Conservation (phyloP, 2,329 filamentous ascomycete genomes). For the Cytospora mali region DNA sequence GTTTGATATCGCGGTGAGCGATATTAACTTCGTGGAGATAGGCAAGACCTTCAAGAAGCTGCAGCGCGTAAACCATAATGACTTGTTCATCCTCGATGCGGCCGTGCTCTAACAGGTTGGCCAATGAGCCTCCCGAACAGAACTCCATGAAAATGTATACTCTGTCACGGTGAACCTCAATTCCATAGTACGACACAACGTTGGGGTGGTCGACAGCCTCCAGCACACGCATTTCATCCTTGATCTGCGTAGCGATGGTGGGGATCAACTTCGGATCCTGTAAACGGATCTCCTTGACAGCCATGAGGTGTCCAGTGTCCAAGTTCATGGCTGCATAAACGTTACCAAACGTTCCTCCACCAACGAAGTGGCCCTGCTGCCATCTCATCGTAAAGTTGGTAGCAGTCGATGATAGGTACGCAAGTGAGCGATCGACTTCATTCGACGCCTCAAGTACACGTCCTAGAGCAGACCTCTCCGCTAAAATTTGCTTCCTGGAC, state of each 20-base stretch:
- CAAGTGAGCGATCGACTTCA: slow-evolving; percentile 92
- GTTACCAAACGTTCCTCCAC: slow-evolving; percentile 94
- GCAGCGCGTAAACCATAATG: slow-evolving; percentile 93
- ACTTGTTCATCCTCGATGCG: slow-evolving; percentile 98
- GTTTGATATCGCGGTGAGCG: slow-evolving; percentile 96
- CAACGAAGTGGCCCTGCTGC: slow-evolving; percentile 98
- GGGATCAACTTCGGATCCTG: slow-evolving; percentile 97
- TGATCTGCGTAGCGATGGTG: slow-evolving; percentile 89
- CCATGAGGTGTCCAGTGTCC: slow-evolving; percentile 95
- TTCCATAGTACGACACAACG: slow-evolving; percentile 95
- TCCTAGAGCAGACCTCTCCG: slow-evolving; percentile 84
- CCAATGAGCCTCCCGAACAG: slow-evolving; percentile 91
- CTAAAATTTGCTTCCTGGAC: slow-evolving; percentile 74
- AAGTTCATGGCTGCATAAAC: slow-evolving; percentile 98
- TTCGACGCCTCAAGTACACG: slow-evolving; percentile 92
- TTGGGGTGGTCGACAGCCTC: slow-evolving; percentile 97
- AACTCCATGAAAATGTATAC: slow-evolving; percentile 99
- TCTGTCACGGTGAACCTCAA: slow-evolving; percentile 96
- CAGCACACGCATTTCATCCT: slow-evolving; percentile 94
- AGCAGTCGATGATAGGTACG: slow-evolving; percentile 88
- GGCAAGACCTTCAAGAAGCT: slow-evolving; percentile 89
- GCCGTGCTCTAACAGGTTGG: slow-evolving; percentile 87
- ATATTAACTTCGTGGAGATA: slow-evolving; percentile 93
- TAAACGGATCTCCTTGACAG: slow-evolving; percentile 95
- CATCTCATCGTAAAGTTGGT: slow-evolving; percentile 95